Evolutionary conservation across 2,329 filamentous ascomycete genomes (phyloP).

Genomic region (Lasiodiplodia sp.): DNA sequence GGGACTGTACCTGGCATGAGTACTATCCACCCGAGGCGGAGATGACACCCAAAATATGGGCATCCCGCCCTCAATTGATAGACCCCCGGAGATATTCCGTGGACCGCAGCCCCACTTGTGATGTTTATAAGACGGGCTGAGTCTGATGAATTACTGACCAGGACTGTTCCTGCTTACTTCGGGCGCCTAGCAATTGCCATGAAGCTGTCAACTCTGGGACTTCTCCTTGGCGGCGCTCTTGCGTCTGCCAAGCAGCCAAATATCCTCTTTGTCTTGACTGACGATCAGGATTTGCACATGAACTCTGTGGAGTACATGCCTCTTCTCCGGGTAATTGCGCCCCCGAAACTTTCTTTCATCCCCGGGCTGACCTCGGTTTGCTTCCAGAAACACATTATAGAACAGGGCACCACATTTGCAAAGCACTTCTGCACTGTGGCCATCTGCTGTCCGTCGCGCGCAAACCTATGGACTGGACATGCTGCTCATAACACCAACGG

Average conservation of each 20-base stretch:
- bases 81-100: background rate
- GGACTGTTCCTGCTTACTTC: background rate
- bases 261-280: constrained; percentile 71
- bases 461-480: constrained; percentile 70
- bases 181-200: background rate
- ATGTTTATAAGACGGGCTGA: constrained; percentile 3
- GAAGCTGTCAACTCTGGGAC: constrained; percentile 10
- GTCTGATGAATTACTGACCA: background rate
- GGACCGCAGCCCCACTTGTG: background rate
- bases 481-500: constrained; percentile 74
- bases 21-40: background rate
- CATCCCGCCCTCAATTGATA: background rate
- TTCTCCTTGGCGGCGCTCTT: constrained; percentile 22
- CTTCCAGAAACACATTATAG: constrained; percentile 57
- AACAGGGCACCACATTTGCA: constrained; percentile 65
- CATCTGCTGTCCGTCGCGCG: constrained; percentile 72
- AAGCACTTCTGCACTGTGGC: constrained; percentile 73
- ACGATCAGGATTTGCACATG: constrained; percentile 71
- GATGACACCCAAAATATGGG: background rate
- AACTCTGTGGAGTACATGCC: constrained; percentile 69
- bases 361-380: background rate
- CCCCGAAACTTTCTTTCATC: background rate
- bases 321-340: constrained; percentile 49
- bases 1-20: background rate
- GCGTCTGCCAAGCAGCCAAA: constrained; percentile 49